A percentile compares a stretch with the other conserved stretches of the same genome.
Conservation (phyloP, 345 rosid species). For the Sonneratia alba region DNA sequence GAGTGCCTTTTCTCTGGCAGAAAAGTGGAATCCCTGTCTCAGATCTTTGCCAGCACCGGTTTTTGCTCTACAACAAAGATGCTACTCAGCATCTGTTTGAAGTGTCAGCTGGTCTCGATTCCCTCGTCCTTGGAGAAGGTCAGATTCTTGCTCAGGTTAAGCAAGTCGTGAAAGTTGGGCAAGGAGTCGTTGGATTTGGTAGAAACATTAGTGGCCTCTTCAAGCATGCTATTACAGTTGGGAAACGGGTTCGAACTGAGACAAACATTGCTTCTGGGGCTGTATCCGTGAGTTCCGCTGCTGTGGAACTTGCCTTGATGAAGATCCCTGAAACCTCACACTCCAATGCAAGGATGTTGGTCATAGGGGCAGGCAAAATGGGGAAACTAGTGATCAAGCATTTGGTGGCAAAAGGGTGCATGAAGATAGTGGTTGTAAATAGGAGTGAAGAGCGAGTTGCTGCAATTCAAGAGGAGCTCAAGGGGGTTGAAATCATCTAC, state of each 20-base stretch:
- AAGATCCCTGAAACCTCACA: constrained; percentile 48
- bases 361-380: constrained; percentile 74
- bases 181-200: constrained; percentile 68
- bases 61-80: constrained; percentile 75
- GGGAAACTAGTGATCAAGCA: constrained; percentile 81
- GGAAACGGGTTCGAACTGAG: constrained; percentile 68
- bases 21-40: constrained; percentile 69
- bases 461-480: constrained; percentile 69
- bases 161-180: constrained; percentile 68
- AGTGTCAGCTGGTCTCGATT: constrained; percentile 90
- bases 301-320: constrained; percentile 66
- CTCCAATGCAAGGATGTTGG: constrained; percentile 46
- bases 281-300: constrained; percentile 71
- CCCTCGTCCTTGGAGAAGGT: constrained; percentile 74
- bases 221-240: constrained; percentile 64
- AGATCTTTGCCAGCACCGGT: constrained; percentile 64
- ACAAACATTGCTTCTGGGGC: constrained; percentile 74
- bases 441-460: constrained; percentile 70
- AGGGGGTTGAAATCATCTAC: constrained; percentile 55
- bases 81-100: constrained; percentile 82
- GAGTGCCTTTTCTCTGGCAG: constrained; percentile 26
- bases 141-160: constrained; percentile 80
- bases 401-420: constrained; percentile 66
- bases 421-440: constrained; percentile 49
- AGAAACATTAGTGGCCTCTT: constrained; percentile 62